A percentile compares a stretch with the other conserved stretches of the same genome.
phyloP scores from a whole-genome alignment of 106 monocot genomes.

The Dendrobium officinale region DNA sequence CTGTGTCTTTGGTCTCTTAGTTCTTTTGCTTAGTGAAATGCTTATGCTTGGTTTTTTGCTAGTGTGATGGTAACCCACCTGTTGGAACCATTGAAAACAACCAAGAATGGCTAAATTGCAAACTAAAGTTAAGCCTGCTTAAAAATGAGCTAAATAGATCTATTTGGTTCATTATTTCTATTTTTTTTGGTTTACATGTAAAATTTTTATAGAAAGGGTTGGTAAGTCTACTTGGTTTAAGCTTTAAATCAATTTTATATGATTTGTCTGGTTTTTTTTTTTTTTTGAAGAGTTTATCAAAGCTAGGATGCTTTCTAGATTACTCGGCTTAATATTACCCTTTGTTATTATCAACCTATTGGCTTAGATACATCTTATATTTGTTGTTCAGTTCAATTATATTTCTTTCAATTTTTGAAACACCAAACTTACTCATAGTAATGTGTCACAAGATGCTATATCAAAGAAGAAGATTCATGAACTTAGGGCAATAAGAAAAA shows the following conservation, averaged over 20 bases:
- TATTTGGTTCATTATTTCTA: background rate
- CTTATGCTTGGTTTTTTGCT: background rate
- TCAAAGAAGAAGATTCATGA: no score
- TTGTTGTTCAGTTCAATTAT: background rate
- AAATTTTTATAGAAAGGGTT: background rate
- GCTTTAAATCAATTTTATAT: background rate
- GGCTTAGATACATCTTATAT: slow-evolving; percentile 2
- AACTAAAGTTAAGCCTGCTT: background rate
- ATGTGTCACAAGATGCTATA: no score
- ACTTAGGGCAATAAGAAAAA: no score
- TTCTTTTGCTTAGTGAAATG: background rate
- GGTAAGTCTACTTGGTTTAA: background rate
- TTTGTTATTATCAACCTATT: background rate
- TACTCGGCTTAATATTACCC: background rate
- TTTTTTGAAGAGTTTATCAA: background rate
- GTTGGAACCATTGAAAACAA: background rate
- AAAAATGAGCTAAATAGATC: background rate
- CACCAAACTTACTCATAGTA: background rate
- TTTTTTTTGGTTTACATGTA: background rate
- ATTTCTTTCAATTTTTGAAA: background rate
- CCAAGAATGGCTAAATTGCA: background rate
- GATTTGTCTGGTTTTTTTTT: background rate
- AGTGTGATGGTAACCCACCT: background rate
- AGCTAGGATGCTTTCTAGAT: background rate
- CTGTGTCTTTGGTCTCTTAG: background rate